phyloP scores from a whole-genome alignment of 2,329 filamentous ascomycete species.

The Neofusicoccum sp. region DNA sequence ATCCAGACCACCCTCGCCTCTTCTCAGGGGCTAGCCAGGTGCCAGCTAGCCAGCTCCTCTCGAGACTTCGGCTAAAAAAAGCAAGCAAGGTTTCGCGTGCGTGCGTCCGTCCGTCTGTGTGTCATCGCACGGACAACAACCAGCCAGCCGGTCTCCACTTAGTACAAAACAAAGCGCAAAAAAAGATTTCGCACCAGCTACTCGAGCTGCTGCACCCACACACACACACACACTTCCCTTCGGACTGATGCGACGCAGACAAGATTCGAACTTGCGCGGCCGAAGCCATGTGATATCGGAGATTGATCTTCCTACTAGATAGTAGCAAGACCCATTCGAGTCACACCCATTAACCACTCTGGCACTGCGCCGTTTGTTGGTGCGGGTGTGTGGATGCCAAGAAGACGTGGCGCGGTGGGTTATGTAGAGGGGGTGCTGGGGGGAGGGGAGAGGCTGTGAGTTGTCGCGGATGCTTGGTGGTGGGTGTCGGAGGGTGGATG shows the following conservation, averaged over 20 bases:
- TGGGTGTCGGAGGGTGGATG: no score
- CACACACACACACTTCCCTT: neutral
- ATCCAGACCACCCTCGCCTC: no score
- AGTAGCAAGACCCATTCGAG: constrained; percentile 18
- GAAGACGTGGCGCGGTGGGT: no score
- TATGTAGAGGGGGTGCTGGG: no score
- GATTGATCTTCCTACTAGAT: neutral
- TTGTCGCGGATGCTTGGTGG: neutral
- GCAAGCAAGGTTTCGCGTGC: neutral
- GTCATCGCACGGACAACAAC: no score
- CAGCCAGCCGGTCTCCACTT: no score
- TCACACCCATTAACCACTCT: constrained; percentile 24
- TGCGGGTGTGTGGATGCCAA: no score
- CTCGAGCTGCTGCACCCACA: no score
- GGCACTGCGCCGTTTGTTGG: constrained; percentile 17
- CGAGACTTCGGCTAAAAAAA: no score
- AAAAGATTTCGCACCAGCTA: neutral
- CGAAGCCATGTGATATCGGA: constrained; percentile 23
- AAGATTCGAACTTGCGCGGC: constrained; percentile 24
- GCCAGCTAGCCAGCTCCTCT: no score
- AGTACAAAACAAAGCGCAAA: neutral
- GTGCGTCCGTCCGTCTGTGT: neutral
- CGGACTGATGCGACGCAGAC: constrained; percentile 17
- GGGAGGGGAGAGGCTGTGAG: no score
- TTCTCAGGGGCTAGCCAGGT: no score